These are phyloP conservation scores for Schrenkiella parvula DNA, from an alignment of 345 rosid genomes.

Conservation along the genomic window DNA sequence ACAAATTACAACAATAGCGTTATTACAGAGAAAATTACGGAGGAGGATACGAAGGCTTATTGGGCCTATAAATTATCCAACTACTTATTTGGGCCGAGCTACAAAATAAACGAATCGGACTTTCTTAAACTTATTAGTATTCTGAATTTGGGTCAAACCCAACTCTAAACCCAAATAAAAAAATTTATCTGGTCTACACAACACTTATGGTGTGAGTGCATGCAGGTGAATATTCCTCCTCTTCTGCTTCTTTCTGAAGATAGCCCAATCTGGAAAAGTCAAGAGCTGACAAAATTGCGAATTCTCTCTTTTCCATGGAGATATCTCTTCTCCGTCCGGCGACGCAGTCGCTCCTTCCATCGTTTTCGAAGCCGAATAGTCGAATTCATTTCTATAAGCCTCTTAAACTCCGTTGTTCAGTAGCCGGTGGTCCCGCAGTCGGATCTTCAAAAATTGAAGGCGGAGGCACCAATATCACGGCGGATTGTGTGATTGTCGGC, in stretches of 20 bases:
- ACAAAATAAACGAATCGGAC: neutral
- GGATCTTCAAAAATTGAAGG: constrained; percentile 41
- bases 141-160: neutral
- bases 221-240: constrained; percentile 18
- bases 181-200: neutral
- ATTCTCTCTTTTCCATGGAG: constrained; percentile 38
- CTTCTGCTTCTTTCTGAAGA: constrained; percentile 2
- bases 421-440: constrained; percentile 56
- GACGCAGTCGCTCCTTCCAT: constrained; percentile 34
- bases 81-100: neutral
- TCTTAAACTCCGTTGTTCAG: constrained; percentile 58
- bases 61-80: neutral
- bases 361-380: constrained; percentile 25
- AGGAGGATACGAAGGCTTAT: too few species aligned
- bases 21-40: too few species aligned
- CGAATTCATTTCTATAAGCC: constrained; percentile 20
- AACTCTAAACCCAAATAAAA: neutral
- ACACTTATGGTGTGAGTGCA: constrained; percentile 7
- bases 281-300: constrained; percentile 17
- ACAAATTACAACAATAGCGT: neutral
- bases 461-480: constrained; percentile 31
- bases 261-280: constrained; percentile 23
- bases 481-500: constrained; percentile 81
- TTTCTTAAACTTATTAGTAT: neutral
- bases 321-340: constrained; percentile 45